These are phyloP conservation scores for Carex sylvatica DNA, from an alignment of 202 grass and related monocot genomes.

Conservation along the genomic window DNA sequence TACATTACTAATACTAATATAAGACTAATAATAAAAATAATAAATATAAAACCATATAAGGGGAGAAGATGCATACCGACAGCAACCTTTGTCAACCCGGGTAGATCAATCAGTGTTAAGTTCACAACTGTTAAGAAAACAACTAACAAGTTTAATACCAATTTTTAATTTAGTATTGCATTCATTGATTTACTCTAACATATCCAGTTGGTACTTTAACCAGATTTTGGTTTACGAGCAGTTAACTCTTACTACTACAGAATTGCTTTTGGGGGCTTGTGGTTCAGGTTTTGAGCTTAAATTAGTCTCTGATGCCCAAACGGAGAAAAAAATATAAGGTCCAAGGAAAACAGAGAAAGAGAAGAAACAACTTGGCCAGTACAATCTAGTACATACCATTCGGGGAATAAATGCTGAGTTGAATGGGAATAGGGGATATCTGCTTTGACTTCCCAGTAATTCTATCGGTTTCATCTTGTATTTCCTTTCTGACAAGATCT, in stretches of 20 bases:
- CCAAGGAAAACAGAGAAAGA: slow-evolving; percentile 24
- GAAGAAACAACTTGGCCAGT: background rate
- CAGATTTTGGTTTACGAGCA: background rate
- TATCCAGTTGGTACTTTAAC: background rate
- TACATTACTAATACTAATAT: background rate
- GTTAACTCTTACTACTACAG: background rate
- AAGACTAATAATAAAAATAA: slow-evolving; percentile 11
- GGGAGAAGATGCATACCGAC: slow-evolving; percentile 45
- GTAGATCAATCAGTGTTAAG: slow-evolving; percentile 79
- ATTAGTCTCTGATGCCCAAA: background rate
- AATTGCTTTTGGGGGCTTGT: background rate
- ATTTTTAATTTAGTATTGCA: background rate
- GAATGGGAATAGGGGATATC: slow-evolving; percentile 63
- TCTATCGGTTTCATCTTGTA: slow-evolving; percentile 62
- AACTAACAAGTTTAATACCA: slow-evolving; percentile 3
- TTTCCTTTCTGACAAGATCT: slow-evolving; percentile 59
- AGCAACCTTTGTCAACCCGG: slow-evolving; percentile 78
- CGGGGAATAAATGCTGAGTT: slow-evolving; percentile 63
- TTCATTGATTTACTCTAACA: background rate
- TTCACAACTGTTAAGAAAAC: slow-evolving; percentile 62
- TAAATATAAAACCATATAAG: background rate
- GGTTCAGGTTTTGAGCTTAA: background rate
- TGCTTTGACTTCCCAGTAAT: slow-evolving; percentile 54
- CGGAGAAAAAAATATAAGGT: background rate
- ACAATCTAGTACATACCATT: slow-evolving; percentile 32